Conservation (phyloP, 495 filamentous ascomycete genomes). For the Trichoderma erinaceum region DNA sequence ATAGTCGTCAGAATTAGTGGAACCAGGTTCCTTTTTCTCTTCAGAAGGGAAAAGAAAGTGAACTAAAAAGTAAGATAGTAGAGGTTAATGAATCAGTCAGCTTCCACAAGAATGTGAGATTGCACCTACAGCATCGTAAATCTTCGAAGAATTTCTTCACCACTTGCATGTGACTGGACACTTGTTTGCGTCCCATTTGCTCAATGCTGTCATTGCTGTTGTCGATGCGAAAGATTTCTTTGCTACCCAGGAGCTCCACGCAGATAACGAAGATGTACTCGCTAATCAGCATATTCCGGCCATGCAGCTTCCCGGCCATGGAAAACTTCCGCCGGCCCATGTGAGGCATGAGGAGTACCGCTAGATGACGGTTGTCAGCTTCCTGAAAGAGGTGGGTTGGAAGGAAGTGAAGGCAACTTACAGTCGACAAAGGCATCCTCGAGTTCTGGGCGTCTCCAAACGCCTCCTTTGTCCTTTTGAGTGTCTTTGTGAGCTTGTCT, state of each 20-base stretch:
- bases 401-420: slow-evolving; percentile 34
- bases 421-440: slow-evolving; percentile 89
- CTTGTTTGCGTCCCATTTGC: slow-evolving; percentile 70
- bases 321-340: slow-evolving; percentile 78
- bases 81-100: neutral
- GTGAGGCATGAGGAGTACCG: slow-evolving; percentile 69
- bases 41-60: slow-evolving; percentile 43
- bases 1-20: slow-evolving; percentile 16
- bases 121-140: slow-evolving; percentile 27
- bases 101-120: neutral
- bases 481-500: slow-evolving; percentile 52
- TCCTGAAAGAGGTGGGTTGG: slow-evolving; percentile 17
- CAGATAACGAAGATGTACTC: slow-evolving; percentile 57
- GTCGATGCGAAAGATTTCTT: slow-evolving; percentile 40
- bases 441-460: slow-evolving; percentile 36
- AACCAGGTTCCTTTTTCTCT: slow-evolving; percentile 25
- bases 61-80: slow-evolving; percentile 28
- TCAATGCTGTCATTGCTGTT: slow-evolving; percentile 38
- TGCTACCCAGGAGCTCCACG: slow-evolving; percentile 13
- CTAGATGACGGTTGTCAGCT: slow-evolving; percentile 37
- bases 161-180: slow-evolving; percentile 97
- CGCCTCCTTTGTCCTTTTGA: slow-evolving; percentile 15
- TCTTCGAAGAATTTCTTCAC: slow-evolving; percentile 67
- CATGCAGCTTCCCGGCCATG: slow-evolving; percentile 64
- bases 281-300: slow-evolving; percentile 87